A percentile compares a stretch with the other conserved stretches of the same genome.
These are phyloP conservation scores for Coriolopsis trogii DNA, from an alignment of 1,284 basidiomycete genomes.

Conservation along the genomic window DNA sequence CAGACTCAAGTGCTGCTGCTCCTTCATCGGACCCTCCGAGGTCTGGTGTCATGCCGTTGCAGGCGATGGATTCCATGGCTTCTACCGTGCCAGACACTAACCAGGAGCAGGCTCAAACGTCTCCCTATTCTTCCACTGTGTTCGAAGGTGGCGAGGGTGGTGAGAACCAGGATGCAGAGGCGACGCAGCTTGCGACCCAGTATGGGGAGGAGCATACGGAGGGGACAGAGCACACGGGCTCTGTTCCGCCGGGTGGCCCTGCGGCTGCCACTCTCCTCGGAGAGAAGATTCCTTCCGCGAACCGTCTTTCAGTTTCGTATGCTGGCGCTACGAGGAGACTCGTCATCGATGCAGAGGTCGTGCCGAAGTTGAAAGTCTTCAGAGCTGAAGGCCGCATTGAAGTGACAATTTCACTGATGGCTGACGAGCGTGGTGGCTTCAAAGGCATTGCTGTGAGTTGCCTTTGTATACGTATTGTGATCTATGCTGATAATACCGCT, in stretches of 20 bases:
- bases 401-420: slow-evolving; percentile 65
- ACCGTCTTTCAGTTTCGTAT: slow-evolving; percentile 93
- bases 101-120: slow-evolving; percentile 32
- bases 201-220: slow-evolving; percentile 16
- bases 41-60: slow-evolving; percentile 28
- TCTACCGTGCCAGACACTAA: slow-evolving; percentile 53
- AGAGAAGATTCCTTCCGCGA: slow-evolving; percentile 60
- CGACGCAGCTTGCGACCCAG: slow-evolving; percentile 24
- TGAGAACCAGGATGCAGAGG: slow-evolving; percentile 19
- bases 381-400: slow-evolving; percentile 87
- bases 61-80: slow-evolving; percentile 45
- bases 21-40: slow-evolving; percentile 26
- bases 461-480: slow-evolving; percentile 7
- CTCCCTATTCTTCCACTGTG: slow-evolving; percentile 29
- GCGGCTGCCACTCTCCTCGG: slow-evolving; percentile 9
- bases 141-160: slow-evolving; percentile 21
- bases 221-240: slow-evolving; percentile 9
- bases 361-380: slow-evolving; percentile 81
- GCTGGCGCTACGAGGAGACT: slow-evolving; percentile 86
- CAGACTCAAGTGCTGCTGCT: slow-evolving; percentile 21
- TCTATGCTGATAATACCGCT: slow-evolving; percentile 12
- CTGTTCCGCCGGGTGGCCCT: slow-evolving; percentile 2
- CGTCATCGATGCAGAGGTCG: slow-evolving; percentile 87
- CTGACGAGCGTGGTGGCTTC: slow-evolving; percentile 56
- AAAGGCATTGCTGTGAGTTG: slow-evolving; percentile 74